Evolutionary conservation across 306 rosid genomes (phyloP).

Genomic region (Vigna nakashimae): DNA sequence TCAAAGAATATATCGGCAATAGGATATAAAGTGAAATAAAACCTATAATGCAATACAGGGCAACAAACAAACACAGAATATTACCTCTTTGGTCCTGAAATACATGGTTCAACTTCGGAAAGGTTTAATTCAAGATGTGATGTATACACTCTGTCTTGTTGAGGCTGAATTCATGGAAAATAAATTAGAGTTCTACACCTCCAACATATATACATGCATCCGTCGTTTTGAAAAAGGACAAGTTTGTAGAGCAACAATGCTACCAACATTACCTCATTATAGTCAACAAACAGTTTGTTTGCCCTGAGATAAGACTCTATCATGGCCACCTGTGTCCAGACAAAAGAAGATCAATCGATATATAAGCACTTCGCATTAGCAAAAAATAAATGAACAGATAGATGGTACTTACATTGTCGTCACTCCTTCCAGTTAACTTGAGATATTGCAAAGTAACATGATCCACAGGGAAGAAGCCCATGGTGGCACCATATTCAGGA

Average conservation of each 20-base stretch:
- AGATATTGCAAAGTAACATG: conserved; percentile 94
- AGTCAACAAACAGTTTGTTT: conserved; percentile 91
- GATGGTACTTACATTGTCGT: conserved; percentile 76
- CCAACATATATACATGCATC: conserved; percentile 32
- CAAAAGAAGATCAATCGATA: conserved; percentile 41
- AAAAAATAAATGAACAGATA: conserved; percentile 30
- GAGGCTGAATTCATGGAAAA: conserved; percentile 66
- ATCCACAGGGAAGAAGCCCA: conserved; percentile 99
- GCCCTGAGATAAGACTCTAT: conserved; percentile 94
- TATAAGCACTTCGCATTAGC: conserved; percentile 37
- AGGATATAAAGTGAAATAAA: conserved; percentile 13
- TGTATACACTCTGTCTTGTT: conserved; percentile 88
- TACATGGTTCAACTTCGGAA: conserved; percentile 79
- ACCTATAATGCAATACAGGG: conserved; percentile 21
- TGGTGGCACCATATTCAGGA: conserved; percentile 99
- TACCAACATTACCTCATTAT: conserved; percentile 67
- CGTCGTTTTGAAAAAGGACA: background rate
- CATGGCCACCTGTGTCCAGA: conserved; percentile 75
- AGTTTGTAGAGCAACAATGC: conserved; percentile 10
- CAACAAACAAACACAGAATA: conserved; percentile 10
- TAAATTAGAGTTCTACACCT: conserved; percentile 44
- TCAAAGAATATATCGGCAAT: background rate
- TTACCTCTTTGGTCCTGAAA: conserved; percentile 98
- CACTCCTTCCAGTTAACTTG: conserved; percentile 93
- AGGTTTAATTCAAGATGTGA: conserved; percentile 90